phyloP scores from a whole-genome alignment of 2,329 filamentous ascomycete species.

The Fonsecaea erecta region DNA sequence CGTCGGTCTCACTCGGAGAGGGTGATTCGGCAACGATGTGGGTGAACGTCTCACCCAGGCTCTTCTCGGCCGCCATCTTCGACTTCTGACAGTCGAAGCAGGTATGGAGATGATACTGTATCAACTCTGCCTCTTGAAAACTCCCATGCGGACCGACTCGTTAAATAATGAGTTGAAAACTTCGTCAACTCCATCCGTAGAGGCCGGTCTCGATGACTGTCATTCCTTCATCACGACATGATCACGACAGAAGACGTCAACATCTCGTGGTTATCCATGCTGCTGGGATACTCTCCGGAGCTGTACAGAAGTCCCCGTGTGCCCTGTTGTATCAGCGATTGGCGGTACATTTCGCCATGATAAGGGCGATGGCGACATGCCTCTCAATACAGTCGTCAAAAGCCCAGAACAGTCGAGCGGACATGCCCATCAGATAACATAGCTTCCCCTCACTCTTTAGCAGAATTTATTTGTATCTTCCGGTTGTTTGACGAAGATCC shows the following conservation, averaged over 20 bases:
- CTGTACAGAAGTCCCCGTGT: background rate
- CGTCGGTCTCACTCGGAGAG: background rate
- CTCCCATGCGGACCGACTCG: background rate
- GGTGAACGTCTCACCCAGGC: slow-evolving; percentile 10
- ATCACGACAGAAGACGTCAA: background rate
- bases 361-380: background rate
- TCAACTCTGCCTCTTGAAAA: background rate
- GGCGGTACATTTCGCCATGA: background rate
- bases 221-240: background rate
- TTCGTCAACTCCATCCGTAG: background rate
- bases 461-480: background rate
- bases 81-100: background rate
- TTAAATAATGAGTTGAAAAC: background rate
- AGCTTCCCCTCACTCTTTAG: background rate
- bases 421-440: background rate
- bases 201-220: background rate
- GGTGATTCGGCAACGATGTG: slow-evolving; percentile 1
- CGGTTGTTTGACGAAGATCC: background rate
- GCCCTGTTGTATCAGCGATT: background rate
- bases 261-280: background rate
- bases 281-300: background rate
- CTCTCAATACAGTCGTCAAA: background rate
- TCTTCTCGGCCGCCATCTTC: slow-evolving; percentile 19
- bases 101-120: background rate
- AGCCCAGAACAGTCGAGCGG: background rate